Evolutionary conservation across 2,329 filamentous ascomycete species (phyloP), one percentile per base, ranked within the genome.

Genomic region (Graphiopsis chlorocephala): DNA sequence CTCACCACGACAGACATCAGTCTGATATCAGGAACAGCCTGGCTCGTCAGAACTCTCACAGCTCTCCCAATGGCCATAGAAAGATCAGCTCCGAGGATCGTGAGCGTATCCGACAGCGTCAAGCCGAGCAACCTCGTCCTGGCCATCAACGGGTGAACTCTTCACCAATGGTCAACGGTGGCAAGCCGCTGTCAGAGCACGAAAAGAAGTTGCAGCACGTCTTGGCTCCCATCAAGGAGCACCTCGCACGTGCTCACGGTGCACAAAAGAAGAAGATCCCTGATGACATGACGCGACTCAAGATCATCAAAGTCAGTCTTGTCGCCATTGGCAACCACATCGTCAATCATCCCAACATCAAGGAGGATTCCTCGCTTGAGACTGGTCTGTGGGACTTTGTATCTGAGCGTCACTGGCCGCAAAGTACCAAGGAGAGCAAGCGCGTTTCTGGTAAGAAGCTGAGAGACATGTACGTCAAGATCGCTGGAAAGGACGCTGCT

Each of bases 321-420:
- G 79, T 88, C 48, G 82, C 82, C 4, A 87, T 90, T 74, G 88
- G 88, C 61, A 83, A 85, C 64, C 88, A 88, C 70, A 84, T 89
- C 67, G 83, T 85, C 58, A 78, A 80, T 31, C 76, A 81, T 25
- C 42, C 52, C 8, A 28, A 53, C 12, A 45, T 50, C 20, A 69
- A 73, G 53, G 48, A 45, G 7, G 66, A 69, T 53, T 68, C 68
- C 12, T 63, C 63, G 15, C 64, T 74, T 20, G 73, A 75, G 33
- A 70, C 73, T 48, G 70, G 71, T 52, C 67, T 78, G 17, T 78
- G 76, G 76, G 70, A 76, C 14, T 76, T 73, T 61, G 72, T 77
- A 10, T 70, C 70, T 20, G 69, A 73, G 28, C 68, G 73, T 33
- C 72, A 77, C 66, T 78, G 76, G 76, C 76, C 76, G 23, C 75